Conservation (phyloP, 176 grass and related monocot species). For the Triticum dicoccoides region DNA sequence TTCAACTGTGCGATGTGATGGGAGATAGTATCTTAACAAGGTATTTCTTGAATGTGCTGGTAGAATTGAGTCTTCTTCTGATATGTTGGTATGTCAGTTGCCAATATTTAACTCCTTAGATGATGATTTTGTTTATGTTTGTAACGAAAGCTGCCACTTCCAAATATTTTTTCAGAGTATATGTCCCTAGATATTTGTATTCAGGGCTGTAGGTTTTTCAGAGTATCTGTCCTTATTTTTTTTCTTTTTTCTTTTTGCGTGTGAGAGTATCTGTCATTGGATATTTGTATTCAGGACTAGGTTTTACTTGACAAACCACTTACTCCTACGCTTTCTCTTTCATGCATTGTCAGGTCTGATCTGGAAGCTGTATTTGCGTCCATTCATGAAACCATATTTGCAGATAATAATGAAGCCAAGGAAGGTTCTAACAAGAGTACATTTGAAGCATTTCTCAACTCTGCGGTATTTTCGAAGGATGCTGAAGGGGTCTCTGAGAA, state of each 20-base stretch:
- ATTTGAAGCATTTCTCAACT: conserved; percentile 67
- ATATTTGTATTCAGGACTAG: background rate
- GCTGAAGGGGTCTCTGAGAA: conserved; percentile 44
- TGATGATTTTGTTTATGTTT: background rate
- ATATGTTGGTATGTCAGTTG: background rate
- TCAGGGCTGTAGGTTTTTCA: background rate
- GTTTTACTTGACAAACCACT: conserved; percentile 4
- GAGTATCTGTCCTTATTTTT: background rate
- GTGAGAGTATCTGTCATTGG: background rate
- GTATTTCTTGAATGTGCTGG: conserved; percentile 36
- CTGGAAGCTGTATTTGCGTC: conserved; percentile 72
- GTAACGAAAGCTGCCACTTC: background rate
- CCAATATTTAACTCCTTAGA: background rate
- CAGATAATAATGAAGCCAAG: conserved; percentile 35
- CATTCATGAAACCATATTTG: conserved; percentile 70
- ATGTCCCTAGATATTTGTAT: background rate
- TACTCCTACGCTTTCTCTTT: background rate
- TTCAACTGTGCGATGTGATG: conserved; percentile 71
- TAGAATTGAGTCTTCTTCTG: background rate
- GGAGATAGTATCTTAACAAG: conserved; percentile 62
- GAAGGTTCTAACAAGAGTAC: conserved; percentile 32
- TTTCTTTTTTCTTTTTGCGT: too few relatives aligned
- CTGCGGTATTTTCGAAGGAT: conserved; percentile 63
- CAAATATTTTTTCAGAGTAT: background rate
- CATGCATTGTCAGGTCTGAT: conserved; percentile 66